These are phyloP conservation scores for Pterocarpus santalinus DNA, from an alignment of 306 rosid genomes.

Conservation along the genomic window DNA sequence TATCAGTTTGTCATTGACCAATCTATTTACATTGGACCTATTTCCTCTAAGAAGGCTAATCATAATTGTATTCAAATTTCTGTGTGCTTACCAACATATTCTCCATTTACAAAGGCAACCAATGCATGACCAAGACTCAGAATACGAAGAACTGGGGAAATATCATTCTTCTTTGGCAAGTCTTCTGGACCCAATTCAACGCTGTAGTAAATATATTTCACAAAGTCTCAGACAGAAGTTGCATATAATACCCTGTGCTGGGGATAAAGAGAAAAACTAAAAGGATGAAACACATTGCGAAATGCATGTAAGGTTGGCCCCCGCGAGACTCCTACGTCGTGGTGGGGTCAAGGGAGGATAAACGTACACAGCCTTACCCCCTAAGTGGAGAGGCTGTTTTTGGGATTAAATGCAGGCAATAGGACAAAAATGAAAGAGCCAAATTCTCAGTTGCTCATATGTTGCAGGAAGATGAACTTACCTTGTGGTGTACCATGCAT, in stretches of 20 bases:
- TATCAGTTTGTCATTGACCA: not conserved
- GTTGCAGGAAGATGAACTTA: slow-evolving; percentile 43
- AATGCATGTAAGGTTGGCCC: not conserved
- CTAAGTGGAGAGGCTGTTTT: too few relatives aligned
- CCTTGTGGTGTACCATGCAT: slow-evolving; percentile 92
- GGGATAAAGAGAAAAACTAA: slow-evolving; percentile 8
- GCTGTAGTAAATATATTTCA: slow-evolving; percentile 53
- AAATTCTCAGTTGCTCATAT: not conserved
- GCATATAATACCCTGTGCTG: not conserved
- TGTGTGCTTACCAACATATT: slow-evolving; percentile 75
- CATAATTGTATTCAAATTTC: not conserved
- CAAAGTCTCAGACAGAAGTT: not conserved
- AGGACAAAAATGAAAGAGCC: not conserved
- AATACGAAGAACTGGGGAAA: slow-evolving; percentile 70
- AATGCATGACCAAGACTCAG: slow-evolving; percentile 81
- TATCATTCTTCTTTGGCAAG: slow-evolving; percentile 62
- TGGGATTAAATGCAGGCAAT: too few relatives aligned
- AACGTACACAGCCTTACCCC: too few relatives aligned
- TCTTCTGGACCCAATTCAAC: slow-evolving; percentile 70
- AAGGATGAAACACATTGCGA: not conserved
- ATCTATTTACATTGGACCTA: not conserved
- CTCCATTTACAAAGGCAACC: slow-evolving; percentile 72
- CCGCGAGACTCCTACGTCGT: too few relatives aligned
- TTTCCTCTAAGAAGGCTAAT: slow-evolving; percentile 2
- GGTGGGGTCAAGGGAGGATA: too few relatives aligned